Base-by-base conservation (phyloP, 495 filamentous ascomycete genomes). In the Aspergillus heteromorphus region DNA sequence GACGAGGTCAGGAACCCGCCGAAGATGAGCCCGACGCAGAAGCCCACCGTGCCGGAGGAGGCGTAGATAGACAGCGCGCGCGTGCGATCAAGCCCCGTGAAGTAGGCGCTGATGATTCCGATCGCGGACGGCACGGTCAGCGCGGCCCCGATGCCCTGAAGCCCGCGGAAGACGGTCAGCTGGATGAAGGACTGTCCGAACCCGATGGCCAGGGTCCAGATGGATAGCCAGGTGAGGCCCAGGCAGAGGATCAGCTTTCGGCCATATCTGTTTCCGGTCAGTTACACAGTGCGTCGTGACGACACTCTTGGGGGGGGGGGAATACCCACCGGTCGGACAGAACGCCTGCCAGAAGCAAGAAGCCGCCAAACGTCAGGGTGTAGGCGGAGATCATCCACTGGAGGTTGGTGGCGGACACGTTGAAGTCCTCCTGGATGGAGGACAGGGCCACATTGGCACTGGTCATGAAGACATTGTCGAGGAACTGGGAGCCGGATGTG, bases 331-430 rank as follows among this genome's bases (percentile, higher is more conserved):
- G 61, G 51, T 72, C 69, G 16, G 69, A 72, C 8, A 72, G 59
- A 20, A 63, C 65, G 30, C 69, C 69, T 16, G 69, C 66, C 4
- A 72, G 43, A 6, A 72, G 38, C 7, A 72, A 58, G 40, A 72
- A 69, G 1, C 69, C 69, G 19, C 69, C 69, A 63, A 72, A 72
- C 1, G 65, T 63, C 48, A 72, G 54, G 8, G 69, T 72, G 38
- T 72, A 72, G 40, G 69, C 69, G 4, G 69, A 72, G 11, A 72
- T 70, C 66, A 72, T 72, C 69, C 69, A 72, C 54, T 72, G 69
- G 54, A 72, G 40, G 13, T 70, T 60, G n/a, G 60, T 68, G 34
- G 56, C 65, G 16, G 65, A 63, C 6, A 68, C 67, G 6, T 56
- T 56, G 19, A 72, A 72, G n/a, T 68, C 69, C 30, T 68, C 53